Evolutionary conservation across 139 green algal genomes (phyloP), one percentile per base, ranked within the genome.

Genomic region (Chlamydomonas sphaeroides): DNA sequence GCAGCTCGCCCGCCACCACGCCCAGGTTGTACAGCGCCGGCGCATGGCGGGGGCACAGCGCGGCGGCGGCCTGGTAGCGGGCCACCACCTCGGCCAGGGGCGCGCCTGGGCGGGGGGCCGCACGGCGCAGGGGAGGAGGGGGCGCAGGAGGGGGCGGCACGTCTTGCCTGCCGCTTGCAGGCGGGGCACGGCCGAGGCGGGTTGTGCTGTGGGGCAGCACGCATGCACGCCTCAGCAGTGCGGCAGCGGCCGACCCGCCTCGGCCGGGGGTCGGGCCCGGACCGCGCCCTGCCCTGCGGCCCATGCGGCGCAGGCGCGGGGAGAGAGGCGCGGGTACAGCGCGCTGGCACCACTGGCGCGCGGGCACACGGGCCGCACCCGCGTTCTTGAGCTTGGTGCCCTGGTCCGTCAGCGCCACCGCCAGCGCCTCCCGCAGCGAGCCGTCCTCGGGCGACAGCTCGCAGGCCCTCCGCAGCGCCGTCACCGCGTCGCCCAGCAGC

Each of bases 1-100:
- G 88, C 21, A 80, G 88, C 66, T 93, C 94, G 20, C 89, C 93
- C 6, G 93, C 88, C 77, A 98, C 84, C 70, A 99, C 95, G 0
- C 95, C 97, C 61, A 98, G 84, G 89, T 99, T 98, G 93, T 99
- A 99, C 70, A 97, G 85, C 25, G 95, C 95, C 6, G 96, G 88
- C 0, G 92, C 88, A 61, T 96, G 94, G 28, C 28, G 35, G 41
- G 89, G 87, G 49, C 80, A 93, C 6, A 90, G 48, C 28, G 82
- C 62, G 6, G 92, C 61, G 7, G 93, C 92, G 36, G 90, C 71
- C 33, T 90, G 78, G 86, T 97, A 98, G 26, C 91, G 79, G 0
- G 32, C 49, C 45, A 94, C 66, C 2, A 80, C 91, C 62, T 92
- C 89, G 2, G 88, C 66, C 57, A 92, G 2, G 17, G 73, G 33